Evolutionary conservation across 169 alveolate species (phyloP), one percentile per base, ranked within the genome.

Genomic region (Condylostoma magnum): DNA sequence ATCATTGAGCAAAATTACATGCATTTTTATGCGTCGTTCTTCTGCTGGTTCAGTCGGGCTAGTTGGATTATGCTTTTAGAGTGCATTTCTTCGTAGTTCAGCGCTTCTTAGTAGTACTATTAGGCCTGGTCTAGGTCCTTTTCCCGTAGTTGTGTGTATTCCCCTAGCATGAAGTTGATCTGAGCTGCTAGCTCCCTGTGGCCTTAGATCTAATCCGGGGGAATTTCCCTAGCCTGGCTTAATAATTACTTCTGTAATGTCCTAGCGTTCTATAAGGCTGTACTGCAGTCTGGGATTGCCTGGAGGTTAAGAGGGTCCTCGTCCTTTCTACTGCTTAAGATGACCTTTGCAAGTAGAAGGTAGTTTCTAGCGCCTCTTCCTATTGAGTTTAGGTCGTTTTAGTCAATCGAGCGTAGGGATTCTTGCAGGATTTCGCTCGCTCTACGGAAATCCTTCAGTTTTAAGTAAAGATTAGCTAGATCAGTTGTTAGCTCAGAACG

Each of bases 401-500:
- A 53, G 18, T 70, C 69, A n/a, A n/a, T n/a, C 58, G 57, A 34
- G 28, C 56, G 63, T 2, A 66, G 33, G 6, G 75, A 57, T 47
- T 66, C 70, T 63, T 68, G 37, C 55, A 79, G 55, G 60, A 84
- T 38, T 73, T 83, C 53, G 56, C 78, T 79, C 0, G 94, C 91
- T 34, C 84, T 83, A 22, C 81, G 79, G 67, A 72, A 87, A 44
- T 90, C 86, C 73, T 82, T 87, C 28, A 91, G 80, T 43, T 82
- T 73, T 37, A 88, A 47, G 57, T 85, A 91, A 2, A 91, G 80
- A 51, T 80, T 77, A 6, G 92, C 93, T 48, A 87, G 58, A 66
- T 88, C 96, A 31, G 89, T 82, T 47, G 83, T 55, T 25, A 85
- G 73, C 6, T 84, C 95, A 15, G 73, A 52, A 58, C 78, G 83